Evolutionary conservation across 1,284 basidiomycete species (phyloP).

Genomic region (Blastosporella zonata): DNA sequence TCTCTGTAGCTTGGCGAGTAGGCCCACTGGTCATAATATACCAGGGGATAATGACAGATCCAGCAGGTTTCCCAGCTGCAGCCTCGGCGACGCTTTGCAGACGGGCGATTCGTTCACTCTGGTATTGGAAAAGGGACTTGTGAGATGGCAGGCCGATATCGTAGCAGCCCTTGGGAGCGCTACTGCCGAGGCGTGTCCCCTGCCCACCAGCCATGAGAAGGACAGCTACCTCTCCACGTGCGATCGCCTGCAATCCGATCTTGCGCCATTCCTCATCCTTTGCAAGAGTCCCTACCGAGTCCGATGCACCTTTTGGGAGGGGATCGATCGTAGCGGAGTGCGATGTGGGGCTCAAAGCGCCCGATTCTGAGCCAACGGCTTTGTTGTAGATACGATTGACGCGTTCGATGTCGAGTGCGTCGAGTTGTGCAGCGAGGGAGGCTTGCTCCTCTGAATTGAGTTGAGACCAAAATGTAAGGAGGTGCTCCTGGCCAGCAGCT

Average conservation of each 20-base stretch:
- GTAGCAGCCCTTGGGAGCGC: conserved; percentile 96
- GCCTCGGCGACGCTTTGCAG: conserved; percentile 77
- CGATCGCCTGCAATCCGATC: conserved; percentile 80
- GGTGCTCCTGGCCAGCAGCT: conserved; percentile 83
- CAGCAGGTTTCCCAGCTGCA: conserved; percentile 48
- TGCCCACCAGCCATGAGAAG: conserved; percentile 98
- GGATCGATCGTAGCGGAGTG: conserved; percentile 64
- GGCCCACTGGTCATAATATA: conserved; percentile 99
- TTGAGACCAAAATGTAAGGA: conserved; percentile 84
- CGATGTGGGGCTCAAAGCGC: conserved; percentile 40
- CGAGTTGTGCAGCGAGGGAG: conserved; percentile 72
- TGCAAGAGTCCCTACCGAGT: conserved; percentile 54
- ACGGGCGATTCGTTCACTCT: conserved; percentile 90
- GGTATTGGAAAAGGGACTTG: conserved; percentile 94
- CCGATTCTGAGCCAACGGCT: conserved; percentile 70
- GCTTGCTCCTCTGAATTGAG: conserved; percentile 68
- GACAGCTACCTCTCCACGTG: conserved; percentile 83
- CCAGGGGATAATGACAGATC: conserved; percentile 81
- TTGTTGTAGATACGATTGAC: conserved; percentile 88
- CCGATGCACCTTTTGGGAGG: conserved; percentile 74
- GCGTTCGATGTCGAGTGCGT: conserved; percentile 81
- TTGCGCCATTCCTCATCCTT: conserved; percentile 70
- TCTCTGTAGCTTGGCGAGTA: conserved; percentile 84
- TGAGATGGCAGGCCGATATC: conserved; percentile 92
- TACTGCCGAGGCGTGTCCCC: conserved; percentile 91